phyloP scores from a whole-genome alignment of 2,329 filamentous ascomycete genomes.

The Plectosphaerella sp. region DNA sequence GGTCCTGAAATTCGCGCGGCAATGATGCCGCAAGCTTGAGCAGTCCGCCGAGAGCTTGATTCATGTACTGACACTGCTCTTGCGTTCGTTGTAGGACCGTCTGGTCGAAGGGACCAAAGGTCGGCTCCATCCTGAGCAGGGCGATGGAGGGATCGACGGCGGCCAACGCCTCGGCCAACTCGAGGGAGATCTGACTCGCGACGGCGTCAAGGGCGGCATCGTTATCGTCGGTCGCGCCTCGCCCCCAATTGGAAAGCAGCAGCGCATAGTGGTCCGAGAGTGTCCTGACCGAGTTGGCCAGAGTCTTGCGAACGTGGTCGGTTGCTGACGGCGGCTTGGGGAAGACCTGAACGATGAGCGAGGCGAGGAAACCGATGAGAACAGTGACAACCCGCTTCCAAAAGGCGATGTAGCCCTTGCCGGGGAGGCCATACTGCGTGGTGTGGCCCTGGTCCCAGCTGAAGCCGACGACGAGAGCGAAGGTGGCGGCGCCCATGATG shows the following conservation, averaged over 20 bases:
- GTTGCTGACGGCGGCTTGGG: slow-evolving; percentile 42
- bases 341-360: slow-evolving; percentile 39
- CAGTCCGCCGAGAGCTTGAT: slow-evolving; percentile 25
- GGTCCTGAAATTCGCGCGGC: too few relatives aligned
- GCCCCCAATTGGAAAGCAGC: slow-evolving; percentile 36
- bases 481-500: slow-evolving; percentile 31
- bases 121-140: neutral
- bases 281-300: slow-evolving; percentile 36
- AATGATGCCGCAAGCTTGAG: slow-evolving; percentile 22
- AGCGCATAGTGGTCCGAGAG: slow-evolving; percentile 45
- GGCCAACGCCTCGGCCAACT: slow-evolving; percentile 21
- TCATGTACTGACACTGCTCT: slow-evolving; percentile 24
- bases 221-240: slow-evolving; percentile 12
- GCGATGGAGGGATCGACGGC: slow-evolving; percentile 19
- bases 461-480: slow-evolving; percentile 38
- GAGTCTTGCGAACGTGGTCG: slow-evolving; percentile 35
- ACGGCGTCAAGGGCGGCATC: slow-evolving; percentile 22
- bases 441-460: slow-evolving; percentile 40
- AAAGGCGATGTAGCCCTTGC: slow-evolving; percentile 41
- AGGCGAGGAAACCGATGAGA: slow-evolving; percentile 36
- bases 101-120: slow-evolving; percentile 3
- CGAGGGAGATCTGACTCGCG: slow-evolving; percentile 22
- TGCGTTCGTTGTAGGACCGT: slow-evolving; percentile 22
- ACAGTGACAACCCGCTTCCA: slow-evolving; percentile 41
- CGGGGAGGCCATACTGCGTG: slow-evolving; percentile 37